Evolutionary conservation across 768 basidiomycete species (phyloP), one percentile per base, ranked within the genome.

Genomic region (Tylopilus intermedius): DNA sequence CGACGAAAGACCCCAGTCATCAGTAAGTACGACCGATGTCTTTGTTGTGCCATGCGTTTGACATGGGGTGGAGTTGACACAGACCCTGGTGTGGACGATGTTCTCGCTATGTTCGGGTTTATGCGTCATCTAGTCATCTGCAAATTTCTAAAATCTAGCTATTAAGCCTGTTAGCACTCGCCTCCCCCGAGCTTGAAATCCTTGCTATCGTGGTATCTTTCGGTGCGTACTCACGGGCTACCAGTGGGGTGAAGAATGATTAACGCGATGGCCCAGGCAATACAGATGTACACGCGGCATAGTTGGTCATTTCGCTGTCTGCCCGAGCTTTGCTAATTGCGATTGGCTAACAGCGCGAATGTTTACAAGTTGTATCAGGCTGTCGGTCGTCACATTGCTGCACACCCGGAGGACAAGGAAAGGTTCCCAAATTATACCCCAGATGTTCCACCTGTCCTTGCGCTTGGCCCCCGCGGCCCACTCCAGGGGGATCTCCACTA

Each of bases 11-110:
- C 73, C 3, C 82, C 83, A 8, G 82, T 87, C 41, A 88, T 90
- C 58, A 88, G 87, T 88, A 59, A 71, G 82, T 63, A 35, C 14
- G 29, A 37, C 11, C 24, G 29, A 32, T 18, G n/a, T 18, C 9
- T 26, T 8, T 45, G 9, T 10, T 35, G 42, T 8, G 5, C 27
- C 33, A 33, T 18, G 11, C 5, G 32, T 38, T 32, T 59, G 50
- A 67, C 30, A 22, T 18, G n/a, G 6, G 21, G 43, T 38, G 18
- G 29, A 90, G 88, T 90, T 62, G 90, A 91, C 59, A 88, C 88
- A 26, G 90, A 94, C 63, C 88, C 90, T 7, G 91, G 91, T 32
- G 84, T 91, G 4, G 91, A 94, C 62, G 91, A 94, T 66, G 73
- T 77, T 24, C 59, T 91, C 47, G 90, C 90, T 27, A 81, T 94